Conservation (phyloP, 257 asterid species). For the Primulina huaijiensis region DNA sequence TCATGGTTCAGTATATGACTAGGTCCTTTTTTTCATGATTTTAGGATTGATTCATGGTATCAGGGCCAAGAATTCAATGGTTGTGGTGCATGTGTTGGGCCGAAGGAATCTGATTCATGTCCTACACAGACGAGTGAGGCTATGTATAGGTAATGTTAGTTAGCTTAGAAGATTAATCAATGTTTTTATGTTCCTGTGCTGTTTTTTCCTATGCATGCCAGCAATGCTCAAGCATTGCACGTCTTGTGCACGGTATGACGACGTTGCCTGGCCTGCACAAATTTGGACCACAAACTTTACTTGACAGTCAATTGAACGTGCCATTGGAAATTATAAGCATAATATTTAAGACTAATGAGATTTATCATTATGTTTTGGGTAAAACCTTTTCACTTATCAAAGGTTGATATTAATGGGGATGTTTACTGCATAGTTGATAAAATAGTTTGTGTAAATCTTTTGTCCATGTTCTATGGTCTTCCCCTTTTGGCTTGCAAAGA, state of each 20-base stretch:
- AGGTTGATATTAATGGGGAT: background rate
- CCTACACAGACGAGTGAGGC: conserved; percentile 36
- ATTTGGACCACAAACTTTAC: background rate
- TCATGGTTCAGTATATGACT: conserved; percentile 15
- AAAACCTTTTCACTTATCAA: too few relatives aligned
- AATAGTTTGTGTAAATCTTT: too few relatives aligned
- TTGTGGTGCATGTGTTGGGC: conserved; percentile 50
- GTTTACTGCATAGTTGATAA: too few relatives aligned
- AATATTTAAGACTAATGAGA: background rate
- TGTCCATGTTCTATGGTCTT: background rate
- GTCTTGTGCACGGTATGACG: background rate
- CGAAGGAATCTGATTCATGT: conserved; percentile 38
- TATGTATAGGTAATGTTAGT: conserved; percentile 44
- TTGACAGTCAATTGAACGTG: background rate
- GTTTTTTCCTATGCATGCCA: background rate
- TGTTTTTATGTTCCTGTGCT: conserved; percentile 14
- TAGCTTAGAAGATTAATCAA: conserved; percentile 8
- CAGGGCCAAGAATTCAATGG: conserved; percentile 40
- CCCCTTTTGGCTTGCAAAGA: background rate
- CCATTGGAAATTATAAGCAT: background rate
- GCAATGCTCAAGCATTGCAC: background rate
- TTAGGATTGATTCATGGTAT: conserved; percentile 52
- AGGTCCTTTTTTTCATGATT: conserved; percentile 1
- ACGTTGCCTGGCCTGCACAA: background rate
- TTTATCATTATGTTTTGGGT: background rate